Base-by-base conservation (phyloP, 768 basidiomycete species). In the Ramaria rubella region DNA sequence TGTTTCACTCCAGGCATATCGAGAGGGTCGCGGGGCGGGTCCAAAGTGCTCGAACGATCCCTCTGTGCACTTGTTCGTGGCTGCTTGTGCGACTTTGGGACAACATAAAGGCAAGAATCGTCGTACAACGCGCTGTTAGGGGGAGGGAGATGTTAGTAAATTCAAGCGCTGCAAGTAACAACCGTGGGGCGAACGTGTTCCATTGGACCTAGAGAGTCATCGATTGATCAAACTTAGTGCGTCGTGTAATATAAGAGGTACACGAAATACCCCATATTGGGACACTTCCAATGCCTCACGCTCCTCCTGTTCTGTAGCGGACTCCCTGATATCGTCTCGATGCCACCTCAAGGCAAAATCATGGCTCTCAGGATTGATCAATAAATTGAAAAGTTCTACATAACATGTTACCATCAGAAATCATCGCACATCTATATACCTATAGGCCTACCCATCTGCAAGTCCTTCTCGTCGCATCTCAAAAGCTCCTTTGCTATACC, bases 271-370 rank as follows among this genome's bases (percentile, higher is more conserved):
- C 1, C 87, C 87, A 63, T 81, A 75, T 50, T 83, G 80, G 78
- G 82, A 85, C 31, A 77, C 68, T 8, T 69, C 67, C 2, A 91
- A 77, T 4, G 81, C 81, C 11, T 69, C 65, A 1, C 64, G 66
- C 62, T 90, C 89, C 60, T 90, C 84, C 12, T 83, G 80, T 17
- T 73, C 66, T 0, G 72, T 77, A 0, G 81, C 85, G 23, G 74
- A 71, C 63, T 82, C 82, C 27, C 68, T 71, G 5, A 91, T 77
- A 67, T 88, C 88, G 59, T 90, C 89, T 2, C 88, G 78, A 66
- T 90, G 89, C 87, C 88, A 90, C 36, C 86, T 74, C 50, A 90
- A 71, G 1, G 87, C 85, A 66, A 89, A 90, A 45, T 82, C 75
- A 58, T 83, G 81, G 4, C 67, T 63, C 9, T 73, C 55, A 0